These are phyloP conservation scores for Cladophialophora psammophila DNA, from an alignment of 2,329 filamentous ascomycete genomes.

Conservation along the genomic window DNA sequence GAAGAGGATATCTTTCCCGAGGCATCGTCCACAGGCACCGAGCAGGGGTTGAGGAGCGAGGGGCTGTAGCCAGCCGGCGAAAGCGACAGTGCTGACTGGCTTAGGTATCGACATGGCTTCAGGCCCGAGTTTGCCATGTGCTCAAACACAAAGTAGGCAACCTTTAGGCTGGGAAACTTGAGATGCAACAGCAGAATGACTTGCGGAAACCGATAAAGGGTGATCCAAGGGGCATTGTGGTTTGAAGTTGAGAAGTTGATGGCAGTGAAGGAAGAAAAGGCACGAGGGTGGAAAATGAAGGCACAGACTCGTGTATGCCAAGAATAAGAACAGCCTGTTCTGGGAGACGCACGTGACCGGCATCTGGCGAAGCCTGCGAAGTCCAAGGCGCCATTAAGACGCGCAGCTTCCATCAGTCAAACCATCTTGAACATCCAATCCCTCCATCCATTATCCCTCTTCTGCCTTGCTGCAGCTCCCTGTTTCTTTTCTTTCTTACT, in stretches of 20 bases:
- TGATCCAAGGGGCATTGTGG: background rate
- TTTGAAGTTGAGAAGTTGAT: background rate
- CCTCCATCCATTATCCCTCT: slow-evolving; percentile 16
- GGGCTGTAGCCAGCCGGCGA: background rate
- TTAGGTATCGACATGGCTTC: background rate
- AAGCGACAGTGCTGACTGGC: slow-evolving; percentile 1
- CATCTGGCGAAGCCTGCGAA: background rate
- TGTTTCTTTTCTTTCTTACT: slow-evolving; percentile 14
- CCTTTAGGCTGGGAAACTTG: background rate
- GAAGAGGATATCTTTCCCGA: background rate
- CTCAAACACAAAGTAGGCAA: background rate
- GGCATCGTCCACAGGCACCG: background rate
- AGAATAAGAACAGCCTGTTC: background rate
- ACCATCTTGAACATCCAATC: slow-evolving; percentile 5
- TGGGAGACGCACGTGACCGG: background rate
- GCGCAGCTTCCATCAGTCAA: slow-evolving; percentile 15
- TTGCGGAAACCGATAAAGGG: background rate
- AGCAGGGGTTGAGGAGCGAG: background rate
- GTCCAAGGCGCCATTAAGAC: slow-evolving; percentile 18
- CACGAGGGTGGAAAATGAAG: background rate
- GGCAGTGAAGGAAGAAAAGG: background rate
- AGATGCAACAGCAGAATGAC: background rate
- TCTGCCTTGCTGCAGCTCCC: slow-evolving; percentile 20
- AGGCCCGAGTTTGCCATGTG: background rate
- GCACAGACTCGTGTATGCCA: background rate